Evolutionary conservation across 2,329 filamentous ascomycete genomes (phyloP).

Genomic region (Trichoderma afroharzianum): DNA sequence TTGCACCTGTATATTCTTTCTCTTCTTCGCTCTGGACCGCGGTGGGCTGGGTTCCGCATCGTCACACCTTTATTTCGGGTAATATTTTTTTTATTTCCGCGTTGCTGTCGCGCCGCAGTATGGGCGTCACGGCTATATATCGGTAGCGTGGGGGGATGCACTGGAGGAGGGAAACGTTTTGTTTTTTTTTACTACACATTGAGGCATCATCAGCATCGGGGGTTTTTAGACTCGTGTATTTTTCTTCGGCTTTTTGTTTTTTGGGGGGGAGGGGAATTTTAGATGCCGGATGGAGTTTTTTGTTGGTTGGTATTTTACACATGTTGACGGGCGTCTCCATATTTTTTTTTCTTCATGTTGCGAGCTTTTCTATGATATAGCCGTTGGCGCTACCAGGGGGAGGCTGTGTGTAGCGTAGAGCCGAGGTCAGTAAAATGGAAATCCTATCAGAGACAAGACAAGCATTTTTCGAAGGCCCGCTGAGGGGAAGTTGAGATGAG

Average conservation of each 20-base stretch:
- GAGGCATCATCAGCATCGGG: constrained; percentile 15
- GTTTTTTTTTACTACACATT: neutral
- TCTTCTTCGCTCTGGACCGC: neutral
- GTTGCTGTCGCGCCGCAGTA: neutral
- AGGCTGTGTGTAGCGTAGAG: neutral
- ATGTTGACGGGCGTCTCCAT: neutral
- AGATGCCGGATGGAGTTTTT: constrained; percentile 12
- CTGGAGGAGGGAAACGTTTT: neutral
- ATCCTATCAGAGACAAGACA: neutral
- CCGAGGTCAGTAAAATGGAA: constrained; percentile 5
- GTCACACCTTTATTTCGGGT: neutral
- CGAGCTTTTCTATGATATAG: neutral
- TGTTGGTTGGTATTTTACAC: neutral
- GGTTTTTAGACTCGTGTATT: constrained; percentile 15
- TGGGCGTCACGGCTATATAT: neutral
- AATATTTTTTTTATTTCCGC: neutral
- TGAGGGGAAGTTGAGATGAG: neutral
- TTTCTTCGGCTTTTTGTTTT: neutral
- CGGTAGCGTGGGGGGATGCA: neutral
- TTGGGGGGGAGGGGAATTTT: neutral
- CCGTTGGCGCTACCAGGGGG: neutral
- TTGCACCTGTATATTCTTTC: constrained; percentile 4
- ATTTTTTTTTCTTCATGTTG: neutral
- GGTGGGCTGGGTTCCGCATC: constrained; percentile 11
- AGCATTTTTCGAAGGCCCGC: neutral